Evolutionary conservation across 2,329 filamentous ascomycete species (phyloP).

Genomic region (Botryotinia globosa): DNA sequence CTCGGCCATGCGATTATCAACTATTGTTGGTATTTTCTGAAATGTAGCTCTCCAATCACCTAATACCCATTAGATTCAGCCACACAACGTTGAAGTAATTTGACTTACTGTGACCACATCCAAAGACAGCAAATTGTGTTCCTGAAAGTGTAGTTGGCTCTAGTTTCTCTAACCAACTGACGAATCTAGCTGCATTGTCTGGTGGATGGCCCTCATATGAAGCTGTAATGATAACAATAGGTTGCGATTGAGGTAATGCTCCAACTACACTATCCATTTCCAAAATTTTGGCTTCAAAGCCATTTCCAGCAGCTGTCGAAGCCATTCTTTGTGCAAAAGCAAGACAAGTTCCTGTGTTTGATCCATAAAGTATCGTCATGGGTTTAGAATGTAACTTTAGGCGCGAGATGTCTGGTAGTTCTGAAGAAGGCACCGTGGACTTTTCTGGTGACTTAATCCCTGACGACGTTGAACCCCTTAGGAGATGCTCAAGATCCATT

Average conservation of each 20-base stretch:
- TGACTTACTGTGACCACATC: constrained; percentile 53
- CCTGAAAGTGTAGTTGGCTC: constrained; percentile 47
- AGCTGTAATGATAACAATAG: constrained; percentile 64
- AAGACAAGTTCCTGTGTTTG: constrained; percentile 75
- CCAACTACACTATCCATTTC: constrained; percentile 61
- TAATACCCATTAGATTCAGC: neutral
- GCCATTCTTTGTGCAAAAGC: constrained; percentile 62
- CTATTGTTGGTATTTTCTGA: constrained; percentile 61
- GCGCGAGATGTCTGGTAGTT: neutral
- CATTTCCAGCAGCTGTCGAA: constrained; percentile 54
- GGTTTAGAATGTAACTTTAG: neutral
- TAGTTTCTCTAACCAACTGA: constrained; percentile 57
- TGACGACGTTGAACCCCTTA: constrained; percentile 28
- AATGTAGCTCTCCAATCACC: constrained; percentile 60
- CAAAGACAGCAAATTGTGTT: constrained; percentile 66
- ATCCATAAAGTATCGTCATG: constrained; percentile 65
- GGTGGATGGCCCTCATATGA: constrained; percentile 73
- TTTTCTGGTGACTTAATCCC: neutral
- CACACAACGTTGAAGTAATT: constrained; percentile 35
- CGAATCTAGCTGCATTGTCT: constrained; percentile 67
- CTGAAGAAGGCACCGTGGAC: too few species aligned
- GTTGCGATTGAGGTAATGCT: constrained; percentile 56
- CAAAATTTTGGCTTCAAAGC: constrained; percentile 53
- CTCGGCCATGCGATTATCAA: constrained; percentile 44
- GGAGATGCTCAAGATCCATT: constrained; percentile 42